These are phyloP conservation scores for Pseudogymnoascus sp. DNA, from an alignment of 2,329 filamentous ascomycete genomes.

Conservation along the genomic window DNA sequence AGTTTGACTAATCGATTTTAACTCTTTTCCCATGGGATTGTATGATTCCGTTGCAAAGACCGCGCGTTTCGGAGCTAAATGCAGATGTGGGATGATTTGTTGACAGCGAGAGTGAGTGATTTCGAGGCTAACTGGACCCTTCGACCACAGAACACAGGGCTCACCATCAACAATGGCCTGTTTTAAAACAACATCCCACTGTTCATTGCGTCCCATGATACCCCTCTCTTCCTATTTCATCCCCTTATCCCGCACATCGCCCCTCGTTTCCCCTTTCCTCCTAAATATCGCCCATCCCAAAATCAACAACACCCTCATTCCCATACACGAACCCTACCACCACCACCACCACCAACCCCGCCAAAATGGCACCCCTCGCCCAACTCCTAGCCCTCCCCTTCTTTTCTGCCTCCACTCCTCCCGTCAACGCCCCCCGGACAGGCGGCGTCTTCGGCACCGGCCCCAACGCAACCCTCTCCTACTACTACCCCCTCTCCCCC, in stretches of 20 bases:
- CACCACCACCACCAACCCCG: not conserved
- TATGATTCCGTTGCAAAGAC: not conserved
- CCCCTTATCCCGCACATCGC: not conserved
- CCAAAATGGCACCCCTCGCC: not conserved
- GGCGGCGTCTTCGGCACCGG: not conserved
- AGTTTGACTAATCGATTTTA: slow-evolving; percentile 3
- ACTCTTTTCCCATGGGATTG: not conserved
- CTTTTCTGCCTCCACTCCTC: not conserved
- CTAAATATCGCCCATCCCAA: not conserved
- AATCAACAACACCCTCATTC: not conserved
- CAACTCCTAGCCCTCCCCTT: not conserved
- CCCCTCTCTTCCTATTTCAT: not conserved
- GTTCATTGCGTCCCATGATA: not conserved
- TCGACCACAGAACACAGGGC: not conserved
- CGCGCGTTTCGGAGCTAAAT: not conserved
- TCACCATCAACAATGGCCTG: not conserved
- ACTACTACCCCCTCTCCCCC: not conserved
- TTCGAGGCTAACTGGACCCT: not conserved
- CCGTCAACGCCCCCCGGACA: not conserved
- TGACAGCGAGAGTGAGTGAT: not conserved
- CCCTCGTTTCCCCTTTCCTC: not conserved
- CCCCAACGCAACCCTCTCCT: not conserved
- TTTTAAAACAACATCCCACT: not conserved
- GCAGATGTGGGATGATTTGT: not conserved
- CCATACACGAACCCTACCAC: not conserved